These are phyloP conservation scores for Neocatenulostroma microsporum DNA, from an alignment of 2,329 filamentous ascomycete genomes.

Conservation along the genomic window DNA sequence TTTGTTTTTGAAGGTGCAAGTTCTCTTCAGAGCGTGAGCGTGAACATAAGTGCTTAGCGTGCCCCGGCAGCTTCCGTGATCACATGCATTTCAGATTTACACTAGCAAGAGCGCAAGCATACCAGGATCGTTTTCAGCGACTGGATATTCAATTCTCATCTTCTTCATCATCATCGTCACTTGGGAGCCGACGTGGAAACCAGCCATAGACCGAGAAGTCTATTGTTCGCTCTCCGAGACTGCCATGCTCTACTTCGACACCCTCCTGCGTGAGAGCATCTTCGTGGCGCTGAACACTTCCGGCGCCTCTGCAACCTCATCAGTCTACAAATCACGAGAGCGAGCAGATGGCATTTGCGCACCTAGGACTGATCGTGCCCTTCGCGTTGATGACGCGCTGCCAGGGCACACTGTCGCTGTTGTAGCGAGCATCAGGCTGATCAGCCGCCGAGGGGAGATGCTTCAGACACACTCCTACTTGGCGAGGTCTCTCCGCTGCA, in stretches of 20 bases:
- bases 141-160: too few species aligned
- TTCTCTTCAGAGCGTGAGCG: too few species aligned
- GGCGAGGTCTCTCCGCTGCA: conserved; percentile 46
- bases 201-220: conserved; percentile 42
- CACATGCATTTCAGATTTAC: too few species aligned
- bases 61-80: too few species aligned
- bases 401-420: conserved; percentile 80
- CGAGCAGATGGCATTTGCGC: too few species aligned
- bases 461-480: conserved; percentile 86
- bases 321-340: too few species aligned
- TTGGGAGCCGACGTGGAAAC: conserved; percentile 36
- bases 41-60: too few species aligned
- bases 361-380: conserved; percentile 80
- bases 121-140: too few species aligned
- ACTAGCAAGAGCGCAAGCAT: too few species aligned
- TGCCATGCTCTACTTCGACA: conserved; percentile 39
- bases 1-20: too few species aligned
- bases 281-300: too few species aligned
- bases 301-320: too few species aligned
- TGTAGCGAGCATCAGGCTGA: conserved; percentile 48
- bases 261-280: conserved; percentile 40
- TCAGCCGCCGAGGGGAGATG: conserved; percentile 56
- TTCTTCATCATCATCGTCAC: conserved; percentile 10
- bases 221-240: conserved; percentile 42
- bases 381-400: conserved; percentile 86